Base-by-base conservation (phyloP, 768 basidiomycete genomes). In the Russula compacta region DNA sequence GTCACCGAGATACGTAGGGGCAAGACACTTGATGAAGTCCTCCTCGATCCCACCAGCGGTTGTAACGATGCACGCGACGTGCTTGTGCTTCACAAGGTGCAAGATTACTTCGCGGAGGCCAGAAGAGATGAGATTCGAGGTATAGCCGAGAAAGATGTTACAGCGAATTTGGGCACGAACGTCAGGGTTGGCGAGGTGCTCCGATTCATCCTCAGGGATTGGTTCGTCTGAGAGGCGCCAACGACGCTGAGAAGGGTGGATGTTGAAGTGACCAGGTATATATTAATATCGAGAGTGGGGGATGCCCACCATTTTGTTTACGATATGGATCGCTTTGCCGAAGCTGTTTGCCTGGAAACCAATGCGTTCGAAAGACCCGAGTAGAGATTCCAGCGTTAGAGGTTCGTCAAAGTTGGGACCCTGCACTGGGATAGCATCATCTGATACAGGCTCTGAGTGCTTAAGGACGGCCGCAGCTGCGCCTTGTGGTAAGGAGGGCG, bases 41-140 rank as follows among this genome's bases (percentile, higher is more conserved):
- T 99, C 97, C 71, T 99, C 97, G 67, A 99, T 88, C 8, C 97
- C 97, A 7, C 97, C 97, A 5, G 97, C 97, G 0, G 97, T 99
- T 2, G 97, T 99, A 29, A 98, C 97, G 63, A 99, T 78, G 21
- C 85, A 89, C 21, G 86, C 79, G 60, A 99, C 82, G 67, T 97
- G 89, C 64, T 85, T 87, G 76, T 98, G 86, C 73, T 98, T 94
- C 36, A 93, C 95, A 43, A 99, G 86, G 73, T 94, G 84, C 24
- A 87, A 78, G 66, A 99, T 88, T 49, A 98, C 78, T 74, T 99
- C 97, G 39, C 97, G 85, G 44, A 99, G 77, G 10, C 97, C 97
- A 9, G 97, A 98, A 2, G 97, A 98, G 69, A 99, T 95, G 48
- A 99, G 82, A 74, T 99, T 99, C 52, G 95, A 98, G 11, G 97